Base-by-base conservation (phyloP, 2,329 filamentous ascomycete species). In the Fusarium sp. region DNA sequence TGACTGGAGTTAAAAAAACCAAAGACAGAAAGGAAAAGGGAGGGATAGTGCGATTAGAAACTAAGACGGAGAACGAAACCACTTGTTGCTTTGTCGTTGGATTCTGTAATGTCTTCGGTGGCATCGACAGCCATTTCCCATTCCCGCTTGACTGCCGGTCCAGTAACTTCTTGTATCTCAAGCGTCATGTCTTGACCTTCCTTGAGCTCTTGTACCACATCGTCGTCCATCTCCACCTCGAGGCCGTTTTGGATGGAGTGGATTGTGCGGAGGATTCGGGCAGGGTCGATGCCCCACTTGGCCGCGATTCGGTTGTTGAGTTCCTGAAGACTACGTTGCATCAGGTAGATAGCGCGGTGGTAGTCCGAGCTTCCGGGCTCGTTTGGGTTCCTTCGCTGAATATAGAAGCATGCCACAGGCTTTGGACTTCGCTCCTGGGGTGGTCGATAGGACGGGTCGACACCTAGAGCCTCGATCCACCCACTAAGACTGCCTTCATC, bases 111-210 rank as follows among this genome's bases (percentile, higher is more conserved):
- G 12, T 73, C 74, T 55, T 85, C 84, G n/a, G 79, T 78, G 20
- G 79, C 82, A 63, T 91, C 89, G 33, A 91, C 79, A 6, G 85
- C 83, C 88, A 91, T 91, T 61, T 91, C 89, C 89, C 89, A 91
- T 73, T 91, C 89, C 39, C 85, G 81, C 77, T 91, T 90, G 42
- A 84, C 75, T 31, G 62, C 41, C 30, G 75, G 76, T 35, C 84
- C 82, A 9, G 80, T 75, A n/a, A 85, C 77, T 74, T 89, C 86
- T 24, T 81, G 79, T 45, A 93, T 86, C 75, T 96, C 91, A 64
- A 93, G 87, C 65, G 91, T 89, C 92, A 98, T 96, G 78, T 97
- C 95, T 81, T 98, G 94, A 36, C 95, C 95, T 83, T 99, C 96
- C 4, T 91, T 89, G 58, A 98, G 86, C 80, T 95, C 92, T 48